These are phyloP conservation scores for Leucosporidium yakuticum DNA, from an alignment of 768 basidiomycete genomes.

Conservation along the genomic window DNA sequence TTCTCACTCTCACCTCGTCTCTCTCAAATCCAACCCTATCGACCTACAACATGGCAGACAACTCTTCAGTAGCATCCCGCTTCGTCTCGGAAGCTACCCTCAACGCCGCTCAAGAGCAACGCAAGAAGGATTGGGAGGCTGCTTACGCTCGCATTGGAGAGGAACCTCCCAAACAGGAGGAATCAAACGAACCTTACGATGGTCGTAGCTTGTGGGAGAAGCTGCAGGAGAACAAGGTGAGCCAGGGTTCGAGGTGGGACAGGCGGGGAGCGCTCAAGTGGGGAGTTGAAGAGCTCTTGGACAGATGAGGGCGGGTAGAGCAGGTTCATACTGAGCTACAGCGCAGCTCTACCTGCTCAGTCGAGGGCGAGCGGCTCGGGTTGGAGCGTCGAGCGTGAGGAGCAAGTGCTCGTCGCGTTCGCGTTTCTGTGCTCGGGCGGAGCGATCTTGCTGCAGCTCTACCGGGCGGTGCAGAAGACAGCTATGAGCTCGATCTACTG, in stretches of 20 bases:
- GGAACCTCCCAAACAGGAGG: conserved; percentile 42
- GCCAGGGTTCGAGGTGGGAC: neutral
- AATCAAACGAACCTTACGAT: conserved; percentile 41
- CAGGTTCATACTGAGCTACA: no score
- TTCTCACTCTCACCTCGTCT: no score
- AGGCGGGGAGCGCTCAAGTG: neutral
- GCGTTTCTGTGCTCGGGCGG: no score
- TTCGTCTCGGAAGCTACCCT: conserved; percentile 45
- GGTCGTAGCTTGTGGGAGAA: conserved; percentile 45
- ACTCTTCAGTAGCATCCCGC: conserved; percentile 35
- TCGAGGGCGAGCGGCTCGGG: no score
- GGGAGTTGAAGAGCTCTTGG: neutral
- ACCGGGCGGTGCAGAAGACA: no score
- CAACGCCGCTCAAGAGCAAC: conserved; percentile 42
- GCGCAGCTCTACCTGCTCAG: no score
- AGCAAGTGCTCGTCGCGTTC: no score
- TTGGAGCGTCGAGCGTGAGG: no score
- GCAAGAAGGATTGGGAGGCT: conserved; percentile 45
- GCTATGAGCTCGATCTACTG: no score
- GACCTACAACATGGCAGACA: no score
- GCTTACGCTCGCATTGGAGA: conserved; percentile 47
- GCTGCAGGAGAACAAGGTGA: conserved; percentile 41
- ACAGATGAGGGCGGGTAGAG: neutral
- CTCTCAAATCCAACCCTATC: no score
- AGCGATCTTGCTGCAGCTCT: no score